A percentile compares a stretch with the other conserved stretches of the same genome.
Evolutionary conservation across 805 yeast genomes (phyloP).

Genomic region (Monosporozyma servazzii): DNA sequence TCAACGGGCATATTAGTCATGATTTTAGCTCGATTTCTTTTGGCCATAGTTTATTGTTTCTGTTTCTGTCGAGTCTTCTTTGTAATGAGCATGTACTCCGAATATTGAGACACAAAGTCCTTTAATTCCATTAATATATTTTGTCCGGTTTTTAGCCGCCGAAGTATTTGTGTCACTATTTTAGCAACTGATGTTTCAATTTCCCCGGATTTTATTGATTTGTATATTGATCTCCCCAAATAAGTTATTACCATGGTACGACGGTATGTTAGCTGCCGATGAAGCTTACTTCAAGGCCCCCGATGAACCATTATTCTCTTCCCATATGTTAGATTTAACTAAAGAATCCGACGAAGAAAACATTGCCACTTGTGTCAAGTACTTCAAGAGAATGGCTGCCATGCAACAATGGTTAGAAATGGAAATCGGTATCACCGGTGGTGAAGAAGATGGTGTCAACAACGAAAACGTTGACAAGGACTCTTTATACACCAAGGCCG

Average conservation of each 20-base stretch:
- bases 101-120: too few species aligned
- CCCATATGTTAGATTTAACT: constrained; percentile 97
- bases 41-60: too few species aligned
- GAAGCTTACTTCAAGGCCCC: constrained; percentile 78
- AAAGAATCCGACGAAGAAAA: constrained; percentile 96
- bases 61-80: too few species aligned
- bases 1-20: too few species aligned
- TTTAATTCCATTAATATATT: too few species aligned
- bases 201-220: too few species aligned
- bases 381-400: constrained; percentile 89
- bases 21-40: too few species aligned
- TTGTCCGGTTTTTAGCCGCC: too few species aligned
- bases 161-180: too few species aligned
- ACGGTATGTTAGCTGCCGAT: constrained; percentile 95
- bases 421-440: constrained; percentile 99
- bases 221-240: too few species aligned
- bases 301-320: constrained; percentile 96
- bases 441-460: constrained; percentile 99
- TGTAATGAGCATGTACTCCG: too few species aligned
- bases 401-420: constrained; percentile 97
- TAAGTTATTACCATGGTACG: constrained; percentile 97
- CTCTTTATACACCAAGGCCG: constrained; percentile 86
- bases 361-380: constrained; percentile 87
- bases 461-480: constrained; percentile 87
- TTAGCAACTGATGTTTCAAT: too few species aligned